phyloP scores from a whole-genome alignment of 2,329 filamentous ascomycete genomes.

The Thielaviopsis ethacetica region DNA sequence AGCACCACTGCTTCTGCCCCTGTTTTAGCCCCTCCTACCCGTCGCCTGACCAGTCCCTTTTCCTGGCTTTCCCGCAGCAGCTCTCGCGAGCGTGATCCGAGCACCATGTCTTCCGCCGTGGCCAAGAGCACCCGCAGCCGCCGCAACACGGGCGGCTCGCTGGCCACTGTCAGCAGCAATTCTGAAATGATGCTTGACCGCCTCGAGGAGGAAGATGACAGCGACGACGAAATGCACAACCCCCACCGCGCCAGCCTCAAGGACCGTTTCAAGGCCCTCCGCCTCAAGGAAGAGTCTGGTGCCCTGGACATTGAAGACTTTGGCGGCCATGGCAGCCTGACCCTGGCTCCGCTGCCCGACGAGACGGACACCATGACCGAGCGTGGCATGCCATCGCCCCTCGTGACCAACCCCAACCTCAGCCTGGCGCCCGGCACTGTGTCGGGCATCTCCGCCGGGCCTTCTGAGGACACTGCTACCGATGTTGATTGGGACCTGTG shows the following conservation, averaged over 20 bases:
- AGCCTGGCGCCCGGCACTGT: conserved; percentile 72
- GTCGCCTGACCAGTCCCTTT: conserved; percentile 79
- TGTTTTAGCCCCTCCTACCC: conserved; percentile 24
- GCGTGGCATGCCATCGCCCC: conserved; percentile 21
- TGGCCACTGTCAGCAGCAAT: conserved; percentile 64
- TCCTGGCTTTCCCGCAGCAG: conserved; percentile 57
- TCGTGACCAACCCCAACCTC: conserved; percentile 49
- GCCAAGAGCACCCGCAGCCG: conserved; percentile 27
- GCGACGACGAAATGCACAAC: conserved; percentile 17
- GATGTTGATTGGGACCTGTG: conserved; percentile 98
- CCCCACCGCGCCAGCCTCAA: conserved; percentile 44
- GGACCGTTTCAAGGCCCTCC: conserved; percentile 63
- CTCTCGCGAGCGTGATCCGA: conserved; percentile 24
- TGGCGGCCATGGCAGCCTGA: conserved; percentile 27
- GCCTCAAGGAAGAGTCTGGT: conserved; percentile 56
- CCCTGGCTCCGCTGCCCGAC: conserved; percentile 4
- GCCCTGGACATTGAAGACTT: conserved; percentile 36
- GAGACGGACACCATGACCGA: conserved; percentile 14
- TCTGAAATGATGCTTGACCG: conserved; percentile 63
- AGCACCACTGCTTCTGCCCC: conserved; percentile 14
- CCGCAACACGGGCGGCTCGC: conserved; percentile 65
- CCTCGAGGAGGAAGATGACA: conserved; percentile 54
- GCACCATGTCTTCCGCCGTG: conserved; percentile 37
- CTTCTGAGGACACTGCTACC: conserved; percentile 49
- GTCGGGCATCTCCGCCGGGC: conserved; percentile 61